phyloP scores from a whole-genome alignment of 495 filamentous ascomycete genomes.

The Cercophora scortea region DNA sequence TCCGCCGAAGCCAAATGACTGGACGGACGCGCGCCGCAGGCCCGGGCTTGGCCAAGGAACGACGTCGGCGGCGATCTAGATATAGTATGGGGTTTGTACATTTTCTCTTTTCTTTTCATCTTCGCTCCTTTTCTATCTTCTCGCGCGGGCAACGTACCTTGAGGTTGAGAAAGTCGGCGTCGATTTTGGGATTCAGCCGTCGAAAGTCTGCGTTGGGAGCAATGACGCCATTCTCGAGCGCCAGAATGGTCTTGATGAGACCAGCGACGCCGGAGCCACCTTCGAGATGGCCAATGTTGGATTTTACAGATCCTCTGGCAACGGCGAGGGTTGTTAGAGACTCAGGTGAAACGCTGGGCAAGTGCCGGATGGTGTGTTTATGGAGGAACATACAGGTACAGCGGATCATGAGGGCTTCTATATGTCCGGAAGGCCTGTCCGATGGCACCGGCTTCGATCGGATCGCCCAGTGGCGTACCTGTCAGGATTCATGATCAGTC shows the following conservation, averaged over 20 bases:
- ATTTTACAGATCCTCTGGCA: slow-evolving; percentile 41
- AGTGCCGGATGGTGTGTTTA: background rate
- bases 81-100: background rate
- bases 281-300: slow-evolving; percentile 49
- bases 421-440: slow-evolving; percentile 24
- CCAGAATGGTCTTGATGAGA: slow-evolving; percentile 44
- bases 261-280: slow-evolving; percentile 41
- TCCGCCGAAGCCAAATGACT: too few species aligned
- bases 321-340: background rate
- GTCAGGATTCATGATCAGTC: slow-evolving; percentile 5
- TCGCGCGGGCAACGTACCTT: slow-evolving; percentile 4
- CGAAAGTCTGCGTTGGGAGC: slow-evolving; percentile 36
- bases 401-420: slow-evolving; percentile 18
- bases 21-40: slow-evolving; percentile 22
- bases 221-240: slow-evolving; percentile 43
- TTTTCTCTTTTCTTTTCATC: background rate
- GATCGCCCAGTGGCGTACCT: slow-evolving; percentile 50
- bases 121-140: background rate
- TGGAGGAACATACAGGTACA: slow-evolving; percentile 30
- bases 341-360: background rate
- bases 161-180: slow-evolving; percentile 15
- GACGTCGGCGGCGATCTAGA: slow-evolving; percentile 16
- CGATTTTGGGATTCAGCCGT: slow-evolving; percentile 39
- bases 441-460: slow-evolving; percentile 44
- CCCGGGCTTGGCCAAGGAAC: slow-evolving; percentile 26